These are phyloP conservation scores for Fusarium euwallaceae DNA, from an alignment of 2,329 filamentous ascomycete species.

Conservation along the genomic window DNA sequence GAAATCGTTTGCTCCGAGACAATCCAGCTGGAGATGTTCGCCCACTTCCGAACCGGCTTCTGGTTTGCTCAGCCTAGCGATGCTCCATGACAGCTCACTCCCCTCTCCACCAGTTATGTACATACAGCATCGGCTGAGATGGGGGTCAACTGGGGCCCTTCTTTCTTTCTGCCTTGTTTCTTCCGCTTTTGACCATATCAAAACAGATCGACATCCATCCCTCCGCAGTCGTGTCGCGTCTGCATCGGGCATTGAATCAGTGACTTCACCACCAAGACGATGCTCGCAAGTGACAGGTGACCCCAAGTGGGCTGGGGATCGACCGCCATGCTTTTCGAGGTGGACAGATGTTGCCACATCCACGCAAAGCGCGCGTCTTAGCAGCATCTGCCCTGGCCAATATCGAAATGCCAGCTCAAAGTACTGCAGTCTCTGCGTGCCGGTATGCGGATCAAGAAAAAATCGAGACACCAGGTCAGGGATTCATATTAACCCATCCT, in stretches of 20 bases:
- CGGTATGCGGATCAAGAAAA: too few relatives aligned
- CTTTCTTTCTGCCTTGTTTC: not conserved
- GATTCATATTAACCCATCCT: too few relatives aligned
- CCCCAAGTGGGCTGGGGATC: conserved; percentile 42
- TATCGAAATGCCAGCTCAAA: conserved; percentile 33
- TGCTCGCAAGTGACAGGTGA: conserved; percentile 30
- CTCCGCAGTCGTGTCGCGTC: conserved; percentile 23
- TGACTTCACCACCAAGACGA: conserved; percentile 33
- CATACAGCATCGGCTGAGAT: conserved; percentile 16
- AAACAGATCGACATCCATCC: conserved; percentile 38
- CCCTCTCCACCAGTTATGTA: conserved; percentile 13
- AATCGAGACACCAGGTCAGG: too few relatives aligned
- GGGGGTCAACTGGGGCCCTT: conserved; percentile 12
- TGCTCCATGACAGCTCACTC: conserved; percentile 24
- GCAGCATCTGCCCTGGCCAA: conserved; percentile 22
- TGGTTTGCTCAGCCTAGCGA: conserved; percentile 12
- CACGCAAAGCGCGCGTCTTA: conserved; percentile 20
- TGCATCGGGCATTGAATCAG: conserved; percentile 20
- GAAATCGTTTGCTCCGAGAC: conserved; percentile 8
- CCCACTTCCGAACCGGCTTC: conserved; percentile 10
- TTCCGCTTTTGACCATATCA: conserved; percentile 15
- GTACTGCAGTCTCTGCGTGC: too few relatives aligned
- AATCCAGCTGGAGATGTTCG: conserved; percentile 13
- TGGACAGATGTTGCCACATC: conserved; percentile 43
- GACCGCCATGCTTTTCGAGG: conserved; percentile 33